Percentiles rank a stretch among this genome's conserved stretches.
Conservation (phyloP, 805 yeast species). For the Wickerhamiella musiphila region DNA sequence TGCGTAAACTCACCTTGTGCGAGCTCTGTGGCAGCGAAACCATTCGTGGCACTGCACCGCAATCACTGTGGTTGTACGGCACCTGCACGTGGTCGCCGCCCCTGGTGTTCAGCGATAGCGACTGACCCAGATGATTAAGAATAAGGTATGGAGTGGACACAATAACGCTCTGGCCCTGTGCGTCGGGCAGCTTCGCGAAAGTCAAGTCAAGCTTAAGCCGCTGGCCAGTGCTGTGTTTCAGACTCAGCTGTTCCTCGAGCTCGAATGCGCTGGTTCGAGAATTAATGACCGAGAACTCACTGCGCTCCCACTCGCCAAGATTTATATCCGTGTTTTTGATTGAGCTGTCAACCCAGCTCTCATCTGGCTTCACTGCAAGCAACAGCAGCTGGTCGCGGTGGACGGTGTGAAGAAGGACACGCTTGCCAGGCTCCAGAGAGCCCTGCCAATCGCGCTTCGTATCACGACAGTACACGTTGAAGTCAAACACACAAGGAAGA, state of each 20-base stretch:
- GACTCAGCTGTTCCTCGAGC: slow-evolving; percentile 34
- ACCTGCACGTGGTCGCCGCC: slow-evolving; percentile 36
- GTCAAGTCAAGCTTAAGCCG: slow-evolving; percentile 43
- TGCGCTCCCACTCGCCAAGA: slow-evolving; percentile 41
- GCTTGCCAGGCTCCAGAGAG: slow-evolving; percentile 41
- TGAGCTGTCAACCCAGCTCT: neutral
- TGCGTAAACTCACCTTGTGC: slow-evolving; percentile 47
- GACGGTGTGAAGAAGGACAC: slow-evolving; percentile 66
- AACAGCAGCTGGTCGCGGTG: slow-evolving; percentile 53
- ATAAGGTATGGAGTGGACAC: slow-evolving; percentile 77
- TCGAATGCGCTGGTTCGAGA: slow-evolving; percentile 32
- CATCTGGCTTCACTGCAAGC: slow-evolving; percentile 39
- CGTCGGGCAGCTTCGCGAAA: slow-evolving; percentile 27
- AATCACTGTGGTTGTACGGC: too few species aligned
- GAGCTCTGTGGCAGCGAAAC: too few species aligned
- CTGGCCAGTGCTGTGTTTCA: slow-evolving; percentile 48
- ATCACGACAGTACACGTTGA: slow-evolving; percentile 61
- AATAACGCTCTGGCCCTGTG: slow-evolving; percentile 12
- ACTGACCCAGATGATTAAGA: slow-evolving; percentile 61
- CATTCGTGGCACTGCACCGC: too few species aligned
- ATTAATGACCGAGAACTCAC: slow-evolving; percentile 56
- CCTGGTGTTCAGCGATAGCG: slow-evolving; percentile 39
- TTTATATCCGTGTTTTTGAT: slow-evolving; percentile 11
- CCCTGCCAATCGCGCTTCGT: slow-evolving; percentile 51
- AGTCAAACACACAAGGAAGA: slow-evolving; percentile 64